phyloP scores from a whole-genome alignment of 2,329 filamentous ascomycete species.

The Aspergillus phoenicis region DNA sequence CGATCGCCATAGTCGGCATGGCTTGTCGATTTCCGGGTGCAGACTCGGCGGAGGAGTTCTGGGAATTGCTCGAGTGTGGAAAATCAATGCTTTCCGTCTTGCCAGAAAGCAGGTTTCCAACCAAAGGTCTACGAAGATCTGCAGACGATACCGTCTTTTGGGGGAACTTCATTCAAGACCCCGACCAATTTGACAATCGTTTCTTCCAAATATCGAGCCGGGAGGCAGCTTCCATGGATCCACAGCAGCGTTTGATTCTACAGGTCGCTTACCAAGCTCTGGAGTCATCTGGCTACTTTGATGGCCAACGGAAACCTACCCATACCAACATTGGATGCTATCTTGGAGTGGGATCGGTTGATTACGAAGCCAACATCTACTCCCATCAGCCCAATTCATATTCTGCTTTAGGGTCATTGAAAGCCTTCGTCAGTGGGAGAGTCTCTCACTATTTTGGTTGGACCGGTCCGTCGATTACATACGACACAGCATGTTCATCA shows the following conservation, averaged over 20 bases:
- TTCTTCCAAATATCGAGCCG: conserved; percentile 30
- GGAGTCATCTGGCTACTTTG: conserved; percentile 3
- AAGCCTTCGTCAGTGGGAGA: not conserved
- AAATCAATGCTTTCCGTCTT: not conserved
- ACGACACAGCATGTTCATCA: conserved; percentile 9
- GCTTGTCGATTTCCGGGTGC: not conserved
- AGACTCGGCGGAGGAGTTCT: not conserved
- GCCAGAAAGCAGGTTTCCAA: not conserved
- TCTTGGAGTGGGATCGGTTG: not conserved
- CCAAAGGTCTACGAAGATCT: not conserved
- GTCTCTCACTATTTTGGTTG: not conserved
- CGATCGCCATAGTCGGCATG: not conserved
- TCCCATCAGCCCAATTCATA: not conserved
- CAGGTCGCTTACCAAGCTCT: conserved; percentile 10
- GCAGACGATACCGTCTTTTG: not conserved
- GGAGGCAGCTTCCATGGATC: conserved; percentile 7
- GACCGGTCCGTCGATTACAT: not conserved
- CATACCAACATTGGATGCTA: not conserved
- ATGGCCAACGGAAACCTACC: not conserved
- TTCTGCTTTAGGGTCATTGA: not conserved
- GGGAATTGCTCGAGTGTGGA: not conserved
- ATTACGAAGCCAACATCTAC: not conserved
- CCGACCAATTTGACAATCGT: conserved; percentile 34
- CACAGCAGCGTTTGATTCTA: conserved; percentile 10
- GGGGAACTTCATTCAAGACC: conserved; percentile 24